phyloP scores from a whole-genome alignment of 345 rosid genomes.

The Eucalyptus melliodora region DNA sequence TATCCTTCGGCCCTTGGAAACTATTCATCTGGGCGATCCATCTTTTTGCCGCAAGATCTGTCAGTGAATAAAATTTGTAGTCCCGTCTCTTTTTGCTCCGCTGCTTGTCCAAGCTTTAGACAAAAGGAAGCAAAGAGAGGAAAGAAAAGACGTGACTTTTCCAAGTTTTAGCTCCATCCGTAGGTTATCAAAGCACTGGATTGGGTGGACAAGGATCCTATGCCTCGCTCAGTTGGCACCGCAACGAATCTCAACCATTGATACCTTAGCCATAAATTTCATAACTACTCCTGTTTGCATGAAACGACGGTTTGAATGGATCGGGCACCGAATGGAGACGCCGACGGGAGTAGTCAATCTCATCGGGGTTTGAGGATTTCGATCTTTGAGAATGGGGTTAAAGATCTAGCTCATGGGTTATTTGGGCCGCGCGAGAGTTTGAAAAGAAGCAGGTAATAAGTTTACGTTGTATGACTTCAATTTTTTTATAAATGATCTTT shows the following conservation, averaged over 20 bases:
- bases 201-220: not conserved
- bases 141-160: not conserved
- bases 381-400: not conserved
- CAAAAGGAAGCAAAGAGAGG: not conserved
- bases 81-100: not conserved
- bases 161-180: not conserved
- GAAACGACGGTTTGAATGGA: not conserved
- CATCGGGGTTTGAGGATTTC: not conserved
- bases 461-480: not conserved
- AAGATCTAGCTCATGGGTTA: not conserved
- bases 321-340: not conserved
- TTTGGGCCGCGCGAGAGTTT: not conserved
- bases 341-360: not conserved
- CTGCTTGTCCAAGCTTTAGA: not conserved
- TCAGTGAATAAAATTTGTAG: too few species aligned
- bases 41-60: too few species aligned
- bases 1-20: not conserved
- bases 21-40: too few species aligned
- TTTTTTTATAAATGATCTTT: not conserved
- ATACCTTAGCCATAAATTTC: not conserved
- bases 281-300: not conserved
- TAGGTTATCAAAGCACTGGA: not conserved
- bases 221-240: not conserved
- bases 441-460: not conserved
- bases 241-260: not conserved